These are phyloP conservation scores for Triticum timopheevii DNA, from an alignment of 176 grass and related monocot genomes.

Conservation along the genomic window DNA sequence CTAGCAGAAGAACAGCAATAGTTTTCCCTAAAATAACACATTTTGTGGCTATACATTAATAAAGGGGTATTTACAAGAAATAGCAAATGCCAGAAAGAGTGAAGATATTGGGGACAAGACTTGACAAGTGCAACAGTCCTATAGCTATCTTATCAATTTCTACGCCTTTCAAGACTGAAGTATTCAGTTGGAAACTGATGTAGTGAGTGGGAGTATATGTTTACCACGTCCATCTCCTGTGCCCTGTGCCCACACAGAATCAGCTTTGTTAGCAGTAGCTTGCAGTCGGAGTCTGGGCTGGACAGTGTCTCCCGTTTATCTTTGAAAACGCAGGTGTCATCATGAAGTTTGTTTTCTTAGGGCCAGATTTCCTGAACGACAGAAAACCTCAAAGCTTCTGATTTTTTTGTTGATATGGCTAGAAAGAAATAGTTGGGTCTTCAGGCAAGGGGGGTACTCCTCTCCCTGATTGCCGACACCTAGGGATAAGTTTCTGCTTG, in stretches of 20 bases:
- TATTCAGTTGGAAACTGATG: neutral
- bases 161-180: neutral
- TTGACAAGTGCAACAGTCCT: neutral
- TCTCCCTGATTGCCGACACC: neutral
- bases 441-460: neutral
- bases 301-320: neutral
- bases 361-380: neutral
- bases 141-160: neutral
- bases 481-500: neutral
- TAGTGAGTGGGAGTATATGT: neutral
- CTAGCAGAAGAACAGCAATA: too few species aligned
- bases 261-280: neutral
- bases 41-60: too few species aligned
- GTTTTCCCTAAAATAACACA: too few species aligned
- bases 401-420: neutral
- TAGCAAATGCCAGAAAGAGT: neutral
- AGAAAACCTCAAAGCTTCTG: neutral
- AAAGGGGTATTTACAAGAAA: neutral
- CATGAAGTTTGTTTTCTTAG: neutral
- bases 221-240: neutral
- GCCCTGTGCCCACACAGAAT: neutral
- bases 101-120: neutral
- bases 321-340: neutral
- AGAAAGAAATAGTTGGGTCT: neutral
- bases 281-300: neutral